A percentile compares a stretch with the other conserved stretches of the same genome.
Evolutionary conservation across 371 early-diverging fungal genomes (phyloP).

Genomic region (Mucor plumbeus): DNA sequence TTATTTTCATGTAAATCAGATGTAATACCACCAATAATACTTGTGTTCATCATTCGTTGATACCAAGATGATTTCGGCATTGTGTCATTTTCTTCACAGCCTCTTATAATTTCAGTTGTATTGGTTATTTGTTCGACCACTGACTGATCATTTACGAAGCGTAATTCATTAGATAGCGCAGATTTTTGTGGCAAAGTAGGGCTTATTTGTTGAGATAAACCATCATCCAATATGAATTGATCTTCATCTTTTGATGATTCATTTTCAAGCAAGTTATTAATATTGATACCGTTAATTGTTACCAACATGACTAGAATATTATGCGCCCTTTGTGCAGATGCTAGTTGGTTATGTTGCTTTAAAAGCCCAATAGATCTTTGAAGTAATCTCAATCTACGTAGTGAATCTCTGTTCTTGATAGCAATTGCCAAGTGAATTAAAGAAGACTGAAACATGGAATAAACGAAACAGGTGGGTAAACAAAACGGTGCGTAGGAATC

Average conservation of each 20-base stretch:
- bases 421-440: conserved; percentile 42
- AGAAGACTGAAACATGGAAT: conserved; percentile 54
- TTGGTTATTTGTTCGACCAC: conserved; percentile 6
- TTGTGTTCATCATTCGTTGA: conserved; percentile 51
- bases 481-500: conserved; percentile 37
- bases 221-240: neutral
- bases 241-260: conserved; percentile 12
- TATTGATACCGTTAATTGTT: conserved; percentile 34
- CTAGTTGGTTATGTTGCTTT: conserved; percentile 32
- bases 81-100: conserved; percentile 9
- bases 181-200: neutral
- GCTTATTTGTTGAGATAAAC: neutral
- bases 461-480: conserved; percentile 52
- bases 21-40: conserved; percentile 53
- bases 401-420: conserved; percentile 31
- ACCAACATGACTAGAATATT: conserved; percentile 42
- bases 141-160: neutral
- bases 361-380: conserved; percentile 33
- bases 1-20: conserved; percentile 38
- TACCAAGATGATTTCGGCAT: conserved; percentile 46
- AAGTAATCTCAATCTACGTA: conserved; percentile 21
- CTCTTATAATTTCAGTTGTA: neutral
- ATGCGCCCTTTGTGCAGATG: conserved; percentile 40
- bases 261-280: conserved; percentile 14
- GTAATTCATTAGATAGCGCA: neutral